Evolutionary conservation across 192 early-diverging fungal genomes (phyloP).

Genomic region (Backusella tarrabulga): DNA sequence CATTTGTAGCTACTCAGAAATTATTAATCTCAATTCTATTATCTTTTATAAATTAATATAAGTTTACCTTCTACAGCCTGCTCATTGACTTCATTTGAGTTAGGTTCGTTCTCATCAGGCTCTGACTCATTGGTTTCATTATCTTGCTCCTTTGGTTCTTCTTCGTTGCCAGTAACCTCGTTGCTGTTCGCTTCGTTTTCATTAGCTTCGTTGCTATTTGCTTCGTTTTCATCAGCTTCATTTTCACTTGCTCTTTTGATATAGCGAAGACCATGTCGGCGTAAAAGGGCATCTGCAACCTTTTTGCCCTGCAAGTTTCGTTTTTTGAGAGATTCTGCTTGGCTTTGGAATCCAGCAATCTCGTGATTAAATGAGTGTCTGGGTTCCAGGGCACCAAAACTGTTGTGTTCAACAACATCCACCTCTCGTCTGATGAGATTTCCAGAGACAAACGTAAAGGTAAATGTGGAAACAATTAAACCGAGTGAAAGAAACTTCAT

Average conservation of each 20-base stretch:
- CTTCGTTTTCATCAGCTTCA: neutral
- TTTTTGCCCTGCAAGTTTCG: neutral
- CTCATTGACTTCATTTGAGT: neutral
- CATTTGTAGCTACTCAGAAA: neutral
- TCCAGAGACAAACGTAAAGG: neutral
- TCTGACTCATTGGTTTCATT: neutral
- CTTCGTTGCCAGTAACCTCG: neutral
- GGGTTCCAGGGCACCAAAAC: neutral
- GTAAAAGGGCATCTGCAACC: neutral
- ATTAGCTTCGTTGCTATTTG: neutral
- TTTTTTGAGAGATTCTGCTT: neutral
- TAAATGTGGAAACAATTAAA: constrained; percentile 4
- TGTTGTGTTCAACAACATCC: neutral
- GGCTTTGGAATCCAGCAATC: neutral
- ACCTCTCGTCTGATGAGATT: neutral
- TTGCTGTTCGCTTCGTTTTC: neutral
- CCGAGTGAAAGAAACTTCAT: constrained; percentile 9
- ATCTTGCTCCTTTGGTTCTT: neutral
- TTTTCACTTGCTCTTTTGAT: neutral
- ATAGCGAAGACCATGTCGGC: neutral
- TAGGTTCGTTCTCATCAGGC: neutral
- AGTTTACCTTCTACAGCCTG: neutral
- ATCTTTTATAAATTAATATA: neutral
- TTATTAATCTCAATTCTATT: neutral
- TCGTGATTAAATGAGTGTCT: neutral